Evolutionary conservation across 2,329 filamentous ascomycete genomes (phyloP).

Genomic region (Aspergillus fructus): DNA sequence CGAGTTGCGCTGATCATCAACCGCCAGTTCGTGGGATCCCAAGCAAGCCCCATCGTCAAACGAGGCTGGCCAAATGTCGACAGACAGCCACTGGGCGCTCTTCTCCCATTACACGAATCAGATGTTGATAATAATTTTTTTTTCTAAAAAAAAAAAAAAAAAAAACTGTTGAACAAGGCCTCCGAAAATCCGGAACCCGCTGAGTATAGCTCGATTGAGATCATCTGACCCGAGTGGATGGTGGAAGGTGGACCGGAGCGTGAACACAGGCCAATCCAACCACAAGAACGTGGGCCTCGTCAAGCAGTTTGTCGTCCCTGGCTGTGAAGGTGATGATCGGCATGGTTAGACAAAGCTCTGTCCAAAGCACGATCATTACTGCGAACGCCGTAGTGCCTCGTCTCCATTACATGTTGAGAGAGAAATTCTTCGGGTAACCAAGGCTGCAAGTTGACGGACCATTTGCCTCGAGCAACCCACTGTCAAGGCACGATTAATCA

Average conservation of each 20-base stretch:
- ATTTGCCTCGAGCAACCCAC: neutral
- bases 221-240: constrained; percentile 16
- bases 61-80: neutral
- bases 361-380: neutral
- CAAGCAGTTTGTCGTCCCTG: constrained; percentile 2
- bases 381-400: too few relatives aligned
- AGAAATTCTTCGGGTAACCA: neutral
- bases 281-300: constrained; percentile 7
- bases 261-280: constrained; percentile 11
- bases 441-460: neutral
- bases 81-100: neutral
- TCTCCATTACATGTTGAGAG: too few relatives aligned
- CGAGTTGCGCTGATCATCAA: neutral
- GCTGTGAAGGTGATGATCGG: constrained; percentile 5
- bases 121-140: neutral
- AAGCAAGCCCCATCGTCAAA: neutral
- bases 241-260: constrained; percentile 13
- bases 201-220: constrained; percentile 7
- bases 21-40: neutral
- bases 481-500: neutral
- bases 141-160: neutral
- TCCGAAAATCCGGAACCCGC: neutral
- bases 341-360: constrained; percentile 1
- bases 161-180: neutral
- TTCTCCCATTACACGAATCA: neutral